Evolutionary conservation across 345 rosid species (phyloP).

Genomic region (Kandelia obovata): DNA sequence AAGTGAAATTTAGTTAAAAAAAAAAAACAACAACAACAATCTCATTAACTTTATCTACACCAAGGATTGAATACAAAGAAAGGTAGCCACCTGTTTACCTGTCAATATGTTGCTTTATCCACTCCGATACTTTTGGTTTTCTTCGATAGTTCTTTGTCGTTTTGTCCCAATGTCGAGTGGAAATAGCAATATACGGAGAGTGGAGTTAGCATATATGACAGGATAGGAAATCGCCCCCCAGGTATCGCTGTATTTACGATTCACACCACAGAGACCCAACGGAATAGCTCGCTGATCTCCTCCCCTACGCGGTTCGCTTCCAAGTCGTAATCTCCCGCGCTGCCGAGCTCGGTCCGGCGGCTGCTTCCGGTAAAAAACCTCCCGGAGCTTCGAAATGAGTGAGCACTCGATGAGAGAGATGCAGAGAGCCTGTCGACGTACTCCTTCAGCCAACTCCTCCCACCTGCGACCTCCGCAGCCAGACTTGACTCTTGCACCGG

Average conservation of each 20-base stretch:
- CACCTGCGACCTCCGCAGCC: conserved; percentile 53
- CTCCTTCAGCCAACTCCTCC: conserved; percentile 83
- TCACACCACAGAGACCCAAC: conserved; percentile 87
- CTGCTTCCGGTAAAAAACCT: conserved; percentile 80
- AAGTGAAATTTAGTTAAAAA: no score
- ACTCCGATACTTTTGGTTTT: no score
- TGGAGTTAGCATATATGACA: no score
- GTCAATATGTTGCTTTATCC: no score
- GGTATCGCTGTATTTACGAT: conserved; percentile 3
- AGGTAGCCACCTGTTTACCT: no score
- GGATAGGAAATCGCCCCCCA: no score
- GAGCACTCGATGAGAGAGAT: conserved; percentile 63
- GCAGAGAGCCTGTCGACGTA: conserved; percentile 74
- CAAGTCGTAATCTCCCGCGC: conserved; percentile 51
- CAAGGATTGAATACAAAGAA: no score
- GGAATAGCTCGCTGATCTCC: conserved; percentile 84
- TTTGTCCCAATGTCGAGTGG: no score
- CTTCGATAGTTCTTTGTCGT: no score
- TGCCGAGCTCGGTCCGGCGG: conserved; percentile 54
- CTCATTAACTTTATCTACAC: no score
- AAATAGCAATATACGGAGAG: conserved; percentile 5
- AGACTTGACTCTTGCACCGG: conserved; percentile 36
- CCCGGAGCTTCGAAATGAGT: conserved; percentile 76
- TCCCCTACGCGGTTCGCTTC: conserved; percentile 66
- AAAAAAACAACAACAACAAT: no score